These are phyloP conservation scores for Rhododendron mucronatum DNA, from an alignment of 148 eudicot species.

Conservation along the genomic window DNA sequence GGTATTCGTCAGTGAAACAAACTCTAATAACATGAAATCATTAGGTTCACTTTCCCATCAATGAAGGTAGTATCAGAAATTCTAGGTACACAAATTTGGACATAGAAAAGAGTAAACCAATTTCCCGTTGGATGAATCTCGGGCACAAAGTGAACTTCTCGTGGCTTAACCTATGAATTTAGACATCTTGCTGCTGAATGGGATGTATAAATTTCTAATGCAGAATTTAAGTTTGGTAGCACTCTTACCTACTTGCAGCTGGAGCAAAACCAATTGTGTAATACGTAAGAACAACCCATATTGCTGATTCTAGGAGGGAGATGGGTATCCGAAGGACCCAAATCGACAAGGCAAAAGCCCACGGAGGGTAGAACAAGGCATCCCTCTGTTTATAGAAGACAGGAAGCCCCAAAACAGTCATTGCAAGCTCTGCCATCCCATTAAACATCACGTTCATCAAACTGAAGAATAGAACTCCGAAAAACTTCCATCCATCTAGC, in stretches of 20 bases:
- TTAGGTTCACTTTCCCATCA: background rate
- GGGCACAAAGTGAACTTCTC: background rate
- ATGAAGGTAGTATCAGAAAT: background rate
- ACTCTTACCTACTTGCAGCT: constrained; percentile 31
- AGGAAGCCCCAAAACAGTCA: constrained; percentile 34
- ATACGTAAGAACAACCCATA: constrained; percentile 43
- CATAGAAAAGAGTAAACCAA: background rate
- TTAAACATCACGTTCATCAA: constrained; percentile 44
- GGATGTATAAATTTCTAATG: background rate
- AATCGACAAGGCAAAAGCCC: constrained; percentile 49
- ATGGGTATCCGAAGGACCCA: constrained; percentile 43
- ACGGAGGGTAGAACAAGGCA: constrained; percentile 34
- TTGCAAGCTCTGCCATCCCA: constrained; percentile 37
- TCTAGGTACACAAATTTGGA: background rate
- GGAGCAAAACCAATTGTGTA: constrained; percentile 47
- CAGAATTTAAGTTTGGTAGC: background rate
- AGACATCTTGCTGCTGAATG: background rate
- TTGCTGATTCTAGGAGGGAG: constrained; percentile 36
- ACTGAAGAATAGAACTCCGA: constrained; percentile 42
- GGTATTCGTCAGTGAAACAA: background rate
- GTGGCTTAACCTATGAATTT: background rate
- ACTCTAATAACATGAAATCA: background rate
- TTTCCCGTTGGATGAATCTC: background rate
- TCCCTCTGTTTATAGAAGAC: constrained; percentile 41
- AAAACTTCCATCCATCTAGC: constrained; percentile 34